Evolutionary conservation across 345 rosid species (phyloP), one percentile per base, ranked within the genome.

Genomic region (Turnera subulata): DNA sequence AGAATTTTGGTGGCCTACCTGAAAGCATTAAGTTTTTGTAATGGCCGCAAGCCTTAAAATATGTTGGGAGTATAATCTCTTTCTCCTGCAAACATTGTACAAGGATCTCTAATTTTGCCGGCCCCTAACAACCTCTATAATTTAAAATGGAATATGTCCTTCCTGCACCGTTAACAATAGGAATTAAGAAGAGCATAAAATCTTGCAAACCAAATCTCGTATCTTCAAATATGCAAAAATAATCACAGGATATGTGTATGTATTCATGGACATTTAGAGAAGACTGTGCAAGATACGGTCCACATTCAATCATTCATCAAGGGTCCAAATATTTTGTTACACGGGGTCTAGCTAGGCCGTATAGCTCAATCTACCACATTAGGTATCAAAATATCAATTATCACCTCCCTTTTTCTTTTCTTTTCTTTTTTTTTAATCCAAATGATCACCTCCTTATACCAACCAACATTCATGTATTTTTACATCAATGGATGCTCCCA

Each of bases 201-300:
- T 52, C 55, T 17, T 51, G 23, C 6, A 25, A n/a, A 29, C 22
- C 55, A 33, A 51, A 51, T 51, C 37, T 26, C 55, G 21, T 51
- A 51, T 51, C 55, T 29, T 52, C 40, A 52, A 26, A 26, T 29
- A 33, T 26, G 10, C 11, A 26, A 22, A 14, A 23, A 50, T 48
- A 50, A 29, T 29, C 4, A 29, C 4, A 51, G 19, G 13, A 47
- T 14, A 50, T 32, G 25, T 25, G 16, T 18, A 29, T 29, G n/a
- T n/a, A n/a, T n/a, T n/a, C n/a, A n/a, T n/a, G n/a, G n/a, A 17
- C 17, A 29, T 25, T 7, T 51, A 32, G 6, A 22, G 16, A 11
- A 20, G 3, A 24, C 12, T 49, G 13, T 23, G 13, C n/a, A 4
- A 9, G n/a, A 42, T 42, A 42, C 14, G 14, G 45, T 42, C 45